phyloP scores from a whole-genome alignment of 1,284 basidiomycete species.

The Anthracocystis setariae region DNA sequence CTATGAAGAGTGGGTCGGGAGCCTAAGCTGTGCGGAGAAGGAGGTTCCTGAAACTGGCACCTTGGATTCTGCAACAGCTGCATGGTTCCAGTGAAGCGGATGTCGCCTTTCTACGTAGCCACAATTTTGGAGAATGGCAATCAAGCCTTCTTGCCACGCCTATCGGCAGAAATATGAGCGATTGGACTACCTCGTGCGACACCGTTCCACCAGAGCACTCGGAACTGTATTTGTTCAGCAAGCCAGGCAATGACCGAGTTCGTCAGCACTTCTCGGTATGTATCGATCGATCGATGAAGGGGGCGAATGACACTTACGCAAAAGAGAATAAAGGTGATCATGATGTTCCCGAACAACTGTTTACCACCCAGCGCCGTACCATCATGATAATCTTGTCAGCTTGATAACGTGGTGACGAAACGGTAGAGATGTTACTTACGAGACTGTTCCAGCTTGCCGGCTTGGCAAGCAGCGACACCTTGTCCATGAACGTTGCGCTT shows the following conservation, averaged over 20 bases:
- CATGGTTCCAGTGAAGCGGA: not conserved
- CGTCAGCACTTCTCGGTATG: too few species aligned
- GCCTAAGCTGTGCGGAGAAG: too few species aligned
- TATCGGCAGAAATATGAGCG: constrained; percentile 1
- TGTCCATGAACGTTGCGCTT: constrained; percentile 12
- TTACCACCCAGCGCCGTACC: not conserved
- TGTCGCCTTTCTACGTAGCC: not conserved
- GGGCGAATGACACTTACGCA: constrained; percentile 31
- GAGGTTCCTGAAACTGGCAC: too few species aligned
- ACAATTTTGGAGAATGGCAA: too few species aligned
- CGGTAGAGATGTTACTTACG: constrained; percentile 8
- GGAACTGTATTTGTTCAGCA: constrained; percentile 17
- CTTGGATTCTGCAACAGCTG: too few species aligned
- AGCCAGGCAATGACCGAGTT: not conserved
- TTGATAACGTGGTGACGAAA: not conserved
- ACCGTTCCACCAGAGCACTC: constrained; percentile 46
- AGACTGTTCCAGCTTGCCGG: constrained; percentile 50
- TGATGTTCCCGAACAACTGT: constrained; percentile 60
- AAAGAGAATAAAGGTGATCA: constrained; percentile 59
- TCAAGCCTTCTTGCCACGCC: constrained; percentile 17
- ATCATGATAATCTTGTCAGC: constrained; percentile 2
- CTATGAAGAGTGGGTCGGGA: too few species aligned
- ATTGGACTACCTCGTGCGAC: constrained; percentile 37
- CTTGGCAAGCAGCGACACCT: constrained; percentile 23
- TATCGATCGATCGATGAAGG: too few species aligned